Percentiles rank a stretch among this genome's conserved stretches.
Conservation (phyloP, 495 filamentous ascomycete species). For the Letharia lupina region DNA sequence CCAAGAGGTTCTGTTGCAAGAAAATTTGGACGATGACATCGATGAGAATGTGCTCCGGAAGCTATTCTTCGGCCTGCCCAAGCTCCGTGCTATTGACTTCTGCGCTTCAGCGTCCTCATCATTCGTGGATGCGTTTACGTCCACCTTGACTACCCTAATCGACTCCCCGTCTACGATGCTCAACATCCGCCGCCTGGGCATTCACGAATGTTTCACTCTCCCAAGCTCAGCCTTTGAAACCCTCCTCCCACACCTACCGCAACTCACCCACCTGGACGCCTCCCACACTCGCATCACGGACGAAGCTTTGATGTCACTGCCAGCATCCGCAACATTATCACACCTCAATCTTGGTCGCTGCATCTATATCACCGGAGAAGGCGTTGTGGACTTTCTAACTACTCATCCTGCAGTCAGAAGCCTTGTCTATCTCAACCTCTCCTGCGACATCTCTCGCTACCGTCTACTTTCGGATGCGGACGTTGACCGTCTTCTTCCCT, state of each 20-base stretch:
- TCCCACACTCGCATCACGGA: slow-evolving; percentile 73
- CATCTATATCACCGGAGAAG: slow-evolving; percentile 56
- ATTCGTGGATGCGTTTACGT: slow-evolving; percentile 57
- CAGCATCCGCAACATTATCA: slow-evolving; percentile 60
- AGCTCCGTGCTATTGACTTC: slow-evolving; percentile 65
- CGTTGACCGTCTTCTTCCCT: slow-evolving; percentile 56
- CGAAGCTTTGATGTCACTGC: slow-evolving; percentile 61
- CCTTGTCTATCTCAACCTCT: slow-evolving; percentile 67
- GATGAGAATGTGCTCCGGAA: slow-evolving; percentile 59
- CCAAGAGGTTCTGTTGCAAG: slow-evolving; percentile 73
- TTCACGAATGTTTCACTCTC: slow-evolving; percentile 77
- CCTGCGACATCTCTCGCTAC: slow-evolving; percentile 64
- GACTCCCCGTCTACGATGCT: slow-evolving; percentile 43
- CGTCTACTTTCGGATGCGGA: slow-evolving; percentile 61
- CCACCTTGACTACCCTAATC: slow-evolving; percentile 36
- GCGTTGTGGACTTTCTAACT: slow-evolving; percentile 62
- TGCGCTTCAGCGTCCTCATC: slow-evolving; percentile 65
- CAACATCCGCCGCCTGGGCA: slow-evolving; percentile 56
- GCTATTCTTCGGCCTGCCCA: slow-evolving; percentile 58
- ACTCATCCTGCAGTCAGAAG: slow-evolving; percentile 61
- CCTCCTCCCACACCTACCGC: slow-evolving; percentile 58
- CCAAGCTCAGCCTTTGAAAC: slow-evolving; percentile 58
- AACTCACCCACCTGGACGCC: slow-evolving; percentile 73
- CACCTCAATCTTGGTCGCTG: slow-evolving; percentile 77
- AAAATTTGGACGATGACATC: slow-evolving; percentile 76